Evolutionary conservation across 441 rosid species (phyloP), one percentile per base, ranked within the genome.

Genomic region (Breynia disticha): DNA sequence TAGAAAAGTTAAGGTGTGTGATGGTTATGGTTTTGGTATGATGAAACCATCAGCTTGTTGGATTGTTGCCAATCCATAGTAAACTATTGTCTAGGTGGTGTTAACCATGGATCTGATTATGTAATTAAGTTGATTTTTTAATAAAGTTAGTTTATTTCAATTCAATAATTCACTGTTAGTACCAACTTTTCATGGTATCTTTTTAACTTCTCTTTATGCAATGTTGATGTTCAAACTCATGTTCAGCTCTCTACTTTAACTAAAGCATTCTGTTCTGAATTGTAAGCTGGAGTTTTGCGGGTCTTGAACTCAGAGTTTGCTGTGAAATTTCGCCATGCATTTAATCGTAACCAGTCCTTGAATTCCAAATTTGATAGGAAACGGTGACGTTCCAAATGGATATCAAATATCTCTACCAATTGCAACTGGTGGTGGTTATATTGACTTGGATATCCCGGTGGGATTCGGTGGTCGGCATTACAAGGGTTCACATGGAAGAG

Each of bases 401-500:
- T 91, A 87, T 67, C 96, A 91, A 63, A 88, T 91, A 70, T 91
- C 96, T 52, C 95, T 88, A 42, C 98, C 97, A 1, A 84, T 91
- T 69, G 95, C 94, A 13, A 57, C 70, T 49, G 76, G 77, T 38
- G n/a, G n/a, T n/a, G 96, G 98, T 21, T 70, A 69, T 56, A 56
- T 91, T 62, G 94, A 91, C 67, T 67, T 88, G 78, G 95, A 91
- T 70, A 78, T 91, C 52, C 95, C 96, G 0, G 62, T 86, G 60
- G 98, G 88, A 57, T 84, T 79, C 75, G 95, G 96, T 65, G 94
- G 98, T 50, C 89, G 95, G 95, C 60, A 73, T 88, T 62, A 91
- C 98, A 50, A 80, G 95, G 67, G 88, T 87, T 81, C 95, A 86
- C 64, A 86, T 91, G 94, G 96, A 91, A 72, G 96, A 91, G 72